Percentiles rank a stretch among this genome's conserved stretches.
Conservation (phyloP, 176 grass and related monocot species). For the Bothriochloa decipiens region DNA sequence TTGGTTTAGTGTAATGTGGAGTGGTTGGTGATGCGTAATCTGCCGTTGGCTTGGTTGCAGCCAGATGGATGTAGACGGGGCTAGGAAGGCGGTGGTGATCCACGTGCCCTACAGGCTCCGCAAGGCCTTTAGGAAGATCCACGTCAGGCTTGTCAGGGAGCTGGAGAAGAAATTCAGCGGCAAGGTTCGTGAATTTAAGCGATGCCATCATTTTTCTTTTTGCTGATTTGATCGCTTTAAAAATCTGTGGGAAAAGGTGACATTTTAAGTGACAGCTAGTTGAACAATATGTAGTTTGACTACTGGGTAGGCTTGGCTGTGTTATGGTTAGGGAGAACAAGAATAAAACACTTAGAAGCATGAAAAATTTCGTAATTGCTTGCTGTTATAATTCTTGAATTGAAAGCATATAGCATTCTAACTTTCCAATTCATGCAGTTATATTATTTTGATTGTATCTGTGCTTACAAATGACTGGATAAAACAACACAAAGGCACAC, state of each 20-base stretch:
- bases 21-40: neutral
- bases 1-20: neutral
- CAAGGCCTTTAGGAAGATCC: constrained; percentile 87
- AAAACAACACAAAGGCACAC: neutral
- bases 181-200: constrained; percentile 48
- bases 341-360: neutral
- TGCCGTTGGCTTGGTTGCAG: constrained; percentile 41
- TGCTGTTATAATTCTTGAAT: neutral
- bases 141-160: constrained; percentile 87
- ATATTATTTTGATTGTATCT: neutral
- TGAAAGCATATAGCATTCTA: neutral
- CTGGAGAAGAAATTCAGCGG: constrained; percentile 98
- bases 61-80: constrained; percentile 75
- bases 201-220: neutral
- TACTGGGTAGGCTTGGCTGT: neutral
- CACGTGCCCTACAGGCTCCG: constrained; percentile 85
- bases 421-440: neutral
- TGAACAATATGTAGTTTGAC: neutral
- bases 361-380: neutral
- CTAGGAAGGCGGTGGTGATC: constrained; percentile 81
- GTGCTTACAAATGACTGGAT: neutral
- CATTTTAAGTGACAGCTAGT: neutral
- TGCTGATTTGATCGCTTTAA: neutral
- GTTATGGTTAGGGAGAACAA: neutral
- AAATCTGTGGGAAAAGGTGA: neutral